phyloP scores from a whole-genome alignment of 2,329 filamentous ascomycete genomes.

The Curvularia verruculosa region DNA sequence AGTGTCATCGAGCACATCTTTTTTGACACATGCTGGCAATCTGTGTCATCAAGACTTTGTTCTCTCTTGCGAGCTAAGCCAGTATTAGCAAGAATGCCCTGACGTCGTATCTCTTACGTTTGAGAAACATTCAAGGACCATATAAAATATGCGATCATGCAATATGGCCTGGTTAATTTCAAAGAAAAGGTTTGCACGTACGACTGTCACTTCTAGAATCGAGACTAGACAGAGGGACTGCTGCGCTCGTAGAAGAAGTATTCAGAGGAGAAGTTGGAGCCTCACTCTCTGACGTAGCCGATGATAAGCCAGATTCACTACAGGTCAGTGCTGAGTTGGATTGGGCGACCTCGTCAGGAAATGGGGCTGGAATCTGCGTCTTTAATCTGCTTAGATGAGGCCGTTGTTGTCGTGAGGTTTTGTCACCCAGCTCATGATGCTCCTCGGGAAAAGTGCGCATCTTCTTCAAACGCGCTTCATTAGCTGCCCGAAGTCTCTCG shows the following conservation, averaged over 20 bases:
- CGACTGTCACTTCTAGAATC: conserved; percentile 3
- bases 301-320: conserved; percentile 24
- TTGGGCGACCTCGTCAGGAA: neutral
- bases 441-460: neutral
- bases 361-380: conserved; percentile 2
- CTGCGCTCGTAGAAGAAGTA: conserved; percentile 8
- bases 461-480: conserved; percentile 30
- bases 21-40: conserved; percentile 13
- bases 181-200: conserved; percentile 1
- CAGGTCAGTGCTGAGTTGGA: conserved; percentile 24
- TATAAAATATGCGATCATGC: neutral
- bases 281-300: conserved; percentile 22
- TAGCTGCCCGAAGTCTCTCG: conserved; percentile 30
- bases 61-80: conserved; percentile 3
- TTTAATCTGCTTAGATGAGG: conserved; percentile 9
- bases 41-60: conserved; percentile 1
- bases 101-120: neutral
- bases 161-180: neutral
- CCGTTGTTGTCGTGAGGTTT: neutral
- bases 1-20: conserved; percentile 18
- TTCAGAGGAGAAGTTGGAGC: conserved; percentile 25
- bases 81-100: neutral
- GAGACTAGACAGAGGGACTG: conserved; percentile 2
- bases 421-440: neutral
- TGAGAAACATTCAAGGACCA: neutral